Evolutionary conservation across 257 asterid genomes (phyloP), one percentile per base, ranked within the genome.

Genomic region (Anisodus acutangulus): DNA sequence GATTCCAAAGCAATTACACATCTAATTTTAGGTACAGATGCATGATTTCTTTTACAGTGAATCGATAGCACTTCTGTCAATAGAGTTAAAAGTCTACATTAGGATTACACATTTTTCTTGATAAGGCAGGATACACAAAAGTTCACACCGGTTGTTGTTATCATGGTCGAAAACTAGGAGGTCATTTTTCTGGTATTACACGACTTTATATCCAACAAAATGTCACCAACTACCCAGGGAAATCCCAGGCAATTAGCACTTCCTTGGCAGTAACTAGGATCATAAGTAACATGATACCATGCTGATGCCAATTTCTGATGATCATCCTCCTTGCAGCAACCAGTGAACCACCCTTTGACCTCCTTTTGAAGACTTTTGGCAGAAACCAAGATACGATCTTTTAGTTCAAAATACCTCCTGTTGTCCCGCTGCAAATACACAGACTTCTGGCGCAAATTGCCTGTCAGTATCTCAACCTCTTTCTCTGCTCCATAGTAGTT

Each of bases 391-490:
- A 96, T 90, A 5, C 99, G 93, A 57, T 96, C 99, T 88, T 83
- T 94, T 83, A 94, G 90, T 87, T 96, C 99, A 4, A 92, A 90
- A 22, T 89, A 93, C 78, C 98, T 92, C 88, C 98, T 85, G 83
- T 94, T 96, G 82, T 96, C 98, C 2, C 92, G 85, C 85, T 88
- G 93, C 92, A 96, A 79, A 85, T 96, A 96, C 1, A 83, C 31
- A 4, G 93, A 92, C 82, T 91, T 94, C 69, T 88, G 88, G 19
- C 86, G 89, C 64, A 96, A 58, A 51, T 96, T 93, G 37, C 98
- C 99, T 0, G 98, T 92, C 82, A 94, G 89, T 69, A 96, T 90
- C 92, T 96, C 99, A 7, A 90, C 97, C 85, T 94, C 99, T n/a
- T 83, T 90, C 85, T 83, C 90, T 11, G 95, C 97, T 49, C 88